Conservation (phyloP, 225 moss, liverwort and hornwort genomes). For the Sphagnum tenellum region DNA sequence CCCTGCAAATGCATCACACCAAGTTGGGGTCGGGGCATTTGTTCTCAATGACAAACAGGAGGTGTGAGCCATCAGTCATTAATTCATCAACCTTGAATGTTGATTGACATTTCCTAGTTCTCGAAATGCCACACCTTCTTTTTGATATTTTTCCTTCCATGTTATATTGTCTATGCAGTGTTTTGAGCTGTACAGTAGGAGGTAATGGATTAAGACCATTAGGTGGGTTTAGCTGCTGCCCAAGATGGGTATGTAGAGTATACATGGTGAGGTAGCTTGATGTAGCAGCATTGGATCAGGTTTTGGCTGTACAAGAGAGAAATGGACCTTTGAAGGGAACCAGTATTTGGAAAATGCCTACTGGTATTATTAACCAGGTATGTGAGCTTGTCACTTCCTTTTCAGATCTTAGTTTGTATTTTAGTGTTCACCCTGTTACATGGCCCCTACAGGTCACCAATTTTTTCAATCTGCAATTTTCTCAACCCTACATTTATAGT, state of each 20-base stretch:
- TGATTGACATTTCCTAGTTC: not conserved
- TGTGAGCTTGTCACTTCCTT: not conserved
- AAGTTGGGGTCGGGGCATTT: constrained; percentile 42
- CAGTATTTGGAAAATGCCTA: constrained; percentile 50
- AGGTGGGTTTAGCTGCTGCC: no score
- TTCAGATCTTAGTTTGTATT: not conserved
- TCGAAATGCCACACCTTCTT: no score
- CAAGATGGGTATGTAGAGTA: no score
- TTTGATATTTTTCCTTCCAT: no score
- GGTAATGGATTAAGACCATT: no score
- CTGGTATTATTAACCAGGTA: constrained; percentile 35
- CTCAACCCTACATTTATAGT: no score
- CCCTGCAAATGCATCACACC: constrained; percentile 48
- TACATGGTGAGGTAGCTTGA: no score
- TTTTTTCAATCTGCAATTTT: no score
- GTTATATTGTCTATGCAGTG: no score
- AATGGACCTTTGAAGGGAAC: constrained; percentile 18
- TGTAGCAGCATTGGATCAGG: constrained; percentile 11
- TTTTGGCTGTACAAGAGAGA: constrained; percentile 45
- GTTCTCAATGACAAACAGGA: constrained; percentile 37
- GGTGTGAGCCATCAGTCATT: constrained; percentile 11
- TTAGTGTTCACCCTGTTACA: not conserved
- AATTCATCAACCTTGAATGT: no score
- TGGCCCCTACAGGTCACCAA: no score
- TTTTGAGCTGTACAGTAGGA: no score